A percentile compares a stretch with the other conserved stretches of the same genome.
These are phyloP conservation scores for Trichoderma sp. DNA, from an alignment of 2,329 filamentous ascomycete species.

Conservation along the genomic window DNA sequence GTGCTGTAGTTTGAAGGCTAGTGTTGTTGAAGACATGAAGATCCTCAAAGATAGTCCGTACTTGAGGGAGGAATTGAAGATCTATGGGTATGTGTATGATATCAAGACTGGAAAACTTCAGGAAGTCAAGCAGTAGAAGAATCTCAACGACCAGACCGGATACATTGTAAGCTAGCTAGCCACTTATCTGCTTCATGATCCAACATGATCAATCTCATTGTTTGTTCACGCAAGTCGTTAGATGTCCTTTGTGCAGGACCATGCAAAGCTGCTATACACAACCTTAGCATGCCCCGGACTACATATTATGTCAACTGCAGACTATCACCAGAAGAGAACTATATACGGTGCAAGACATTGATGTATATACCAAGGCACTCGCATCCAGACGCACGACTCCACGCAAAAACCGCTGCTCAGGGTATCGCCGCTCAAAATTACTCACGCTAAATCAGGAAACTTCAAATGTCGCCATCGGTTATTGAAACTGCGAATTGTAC, in stretches of 20 bases:
- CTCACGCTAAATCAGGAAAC: constrained; percentile 4
- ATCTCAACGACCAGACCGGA: neutral
- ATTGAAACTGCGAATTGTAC: constrained; percentile 29
- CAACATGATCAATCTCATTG: too few relatives aligned
- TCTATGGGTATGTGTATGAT: constrained; percentile 2
- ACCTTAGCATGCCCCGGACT: too few relatives aligned
- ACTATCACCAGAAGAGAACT: neutral
- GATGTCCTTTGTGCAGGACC: too few relatives aligned
- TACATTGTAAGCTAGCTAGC: neutral
- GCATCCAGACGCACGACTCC: neutral
- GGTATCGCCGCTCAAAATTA: constrained; percentile 22
- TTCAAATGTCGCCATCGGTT: neutral
- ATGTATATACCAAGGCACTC: neutral
- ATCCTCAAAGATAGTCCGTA: neutral
- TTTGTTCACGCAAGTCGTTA: too few relatives aligned
- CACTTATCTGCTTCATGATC: too few relatives aligned
- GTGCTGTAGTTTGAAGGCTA: neutral
- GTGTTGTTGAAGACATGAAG: neutral
- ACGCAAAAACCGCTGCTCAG: constrained; percentile 3
- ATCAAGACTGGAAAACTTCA: neutral
- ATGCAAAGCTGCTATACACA: too few relatives aligned
- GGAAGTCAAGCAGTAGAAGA: neutral
- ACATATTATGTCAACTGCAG: too few relatives aligned
- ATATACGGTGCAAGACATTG: neutral
- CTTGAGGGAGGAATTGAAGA: neutral